phyloP scores from a whole-genome alignment of 257 asterid genomes.

The Agastache rugosa region DNA sequence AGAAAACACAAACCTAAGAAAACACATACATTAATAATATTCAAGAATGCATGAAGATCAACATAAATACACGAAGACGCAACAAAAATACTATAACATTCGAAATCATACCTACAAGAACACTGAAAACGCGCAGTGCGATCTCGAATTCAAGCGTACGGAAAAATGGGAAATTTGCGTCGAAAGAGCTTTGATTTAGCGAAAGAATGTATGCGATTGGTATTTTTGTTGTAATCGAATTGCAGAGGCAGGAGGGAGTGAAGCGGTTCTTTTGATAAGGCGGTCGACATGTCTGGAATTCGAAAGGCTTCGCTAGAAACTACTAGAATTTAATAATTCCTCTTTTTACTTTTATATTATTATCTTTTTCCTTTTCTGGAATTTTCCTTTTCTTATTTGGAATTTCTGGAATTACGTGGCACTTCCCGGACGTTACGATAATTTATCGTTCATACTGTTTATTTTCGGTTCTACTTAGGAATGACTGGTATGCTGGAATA shows the following conservation, averaged over 20 bases:
- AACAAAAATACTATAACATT: neutral
- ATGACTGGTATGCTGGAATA: too few species aligned
- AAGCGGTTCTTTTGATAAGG: slow-evolving; percentile 36
- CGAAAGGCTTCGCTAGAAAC: slow-evolving; percentile 38
- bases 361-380: neutral
- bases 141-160: neutral
- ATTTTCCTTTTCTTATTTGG: neutral
- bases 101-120: slow-evolving; percentile 30
- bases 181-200: neutral
- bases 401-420: slow-evolving; percentile 25
- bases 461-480: too few species aligned
- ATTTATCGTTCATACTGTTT: too few species aligned
- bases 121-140: neutral
- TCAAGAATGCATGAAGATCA: neutral
- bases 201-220: neutral
- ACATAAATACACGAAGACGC: neutral
- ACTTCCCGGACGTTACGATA: neutral
- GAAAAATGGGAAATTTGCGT: neutral
- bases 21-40: neutral
- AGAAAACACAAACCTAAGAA: neutral
- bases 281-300: slow-evolving; percentile 34
- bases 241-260: neutral
- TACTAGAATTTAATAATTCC: slow-evolving; percentile 32
- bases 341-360: neutral
- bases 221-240: neutral